A percentile compares a stretch with the other conserved stretches of the same genome.
Evolutionary conservation across 1,284 basidiomycete species (phyloP).

Genomic region (Ustilago cynodontis): DNA sequence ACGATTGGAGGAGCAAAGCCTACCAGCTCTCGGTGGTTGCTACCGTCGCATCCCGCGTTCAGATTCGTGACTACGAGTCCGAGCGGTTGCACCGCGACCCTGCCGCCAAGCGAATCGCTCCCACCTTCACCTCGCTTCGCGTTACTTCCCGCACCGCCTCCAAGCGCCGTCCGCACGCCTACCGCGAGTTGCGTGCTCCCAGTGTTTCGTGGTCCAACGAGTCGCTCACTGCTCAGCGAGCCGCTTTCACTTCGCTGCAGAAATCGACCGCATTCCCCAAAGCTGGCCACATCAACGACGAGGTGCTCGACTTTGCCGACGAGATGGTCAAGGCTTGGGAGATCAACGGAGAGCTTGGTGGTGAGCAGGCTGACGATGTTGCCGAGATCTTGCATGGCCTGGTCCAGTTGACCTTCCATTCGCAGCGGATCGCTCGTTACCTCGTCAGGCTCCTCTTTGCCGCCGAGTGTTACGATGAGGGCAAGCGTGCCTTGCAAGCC

Average conservation of each 20-base stretch:
- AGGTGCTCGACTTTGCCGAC: constrained; percentile 86
- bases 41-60: constrained; percentile 57
- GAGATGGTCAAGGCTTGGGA: constrained; percentile 86
- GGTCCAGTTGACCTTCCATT: constrained; percentile 64
- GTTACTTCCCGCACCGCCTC: constrained; percentile 62
- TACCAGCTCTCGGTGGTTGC: constrained; percentile 59
- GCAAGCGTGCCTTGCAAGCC: constrained; percentile 54
- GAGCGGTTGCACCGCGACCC: constrained; percentile 51
- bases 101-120: constrained; percentile 35
- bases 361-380: constrained; percentile 63
- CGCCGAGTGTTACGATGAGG: constrained; percentile 65
- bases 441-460: constrained; percentile 62
- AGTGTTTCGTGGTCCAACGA: constrained; percentile 63
- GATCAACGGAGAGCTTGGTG: constrained; percentile 63
- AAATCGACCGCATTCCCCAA: constrained; percentile 80
- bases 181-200: constrained; percentile 45
- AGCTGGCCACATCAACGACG: constrained; percentile 83
- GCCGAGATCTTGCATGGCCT: constrained; percentile 64
- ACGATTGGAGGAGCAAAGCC: constrained; percentile 62
- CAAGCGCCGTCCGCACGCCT: constrained; percentile 53
- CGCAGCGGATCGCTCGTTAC: constrained; percentile 62
- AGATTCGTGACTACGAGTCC: constrained; percentile 59
- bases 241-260: constrained; percentile 54
- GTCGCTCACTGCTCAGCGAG: constrained; percentile 48
- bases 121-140: constrained; percentile 33